Percentiles rank a stretch among this genome's conserved stretches.
These are phyloP conservation scores for Tulasnella calospora DNA, from an alignment of 768 basidiomycete genomes.

Conservation along the genomic window DNA sequence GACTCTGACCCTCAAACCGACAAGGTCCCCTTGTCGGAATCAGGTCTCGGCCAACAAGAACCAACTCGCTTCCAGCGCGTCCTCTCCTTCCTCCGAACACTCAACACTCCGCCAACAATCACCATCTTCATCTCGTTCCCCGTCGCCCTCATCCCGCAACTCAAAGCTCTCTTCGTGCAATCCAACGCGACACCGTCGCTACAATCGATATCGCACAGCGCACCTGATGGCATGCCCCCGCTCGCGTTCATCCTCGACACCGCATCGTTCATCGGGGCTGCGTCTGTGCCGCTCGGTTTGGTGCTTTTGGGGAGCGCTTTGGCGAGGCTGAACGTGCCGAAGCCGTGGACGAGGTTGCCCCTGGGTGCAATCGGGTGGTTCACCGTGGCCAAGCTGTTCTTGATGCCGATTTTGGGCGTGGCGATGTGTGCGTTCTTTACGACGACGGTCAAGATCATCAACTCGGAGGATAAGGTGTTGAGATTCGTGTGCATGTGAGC, in stretches of 20 bases:
- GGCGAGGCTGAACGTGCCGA: constrained; percentile 53
- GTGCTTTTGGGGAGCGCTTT: constrained; percentile 59
- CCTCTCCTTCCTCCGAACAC: constrained; percentile 36
- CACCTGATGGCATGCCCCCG: constrained; percentile 65
- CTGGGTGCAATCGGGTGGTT: constrained; percentile 52
- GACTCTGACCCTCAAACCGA: background rate
- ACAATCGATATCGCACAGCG: constrained; percentile 31
- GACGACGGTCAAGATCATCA: constrained; percentile 43
- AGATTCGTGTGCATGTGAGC: constrained; percentile 66
- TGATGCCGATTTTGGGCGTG: constrained; percentile 60
- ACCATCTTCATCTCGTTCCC: constrained; percentile 52
- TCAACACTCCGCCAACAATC: constrained; percentile 49
- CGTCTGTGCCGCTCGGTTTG: constrained; percentile 59
- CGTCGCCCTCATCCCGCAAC: constrained; percentile 50
- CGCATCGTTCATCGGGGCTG: constrained; percentile 54
- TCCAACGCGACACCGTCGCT: constrained; percentile 39
- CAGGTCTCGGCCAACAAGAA: constrained; percentile 1
- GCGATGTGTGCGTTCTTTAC: constrained; percentile 51
- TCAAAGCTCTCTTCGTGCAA: constrained; percentile 58
- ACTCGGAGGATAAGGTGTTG: constrained; percentile 52
- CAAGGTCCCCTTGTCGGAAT: background rate
- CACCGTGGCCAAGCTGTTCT: constrained; percentile 51
- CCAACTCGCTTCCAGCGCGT: background rate
- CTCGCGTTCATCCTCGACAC: constrained; percentile 58
- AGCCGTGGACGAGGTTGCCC: constrained; percentile 36